phyloP scores from a whole-genome alignment of 1,139 yeast species.

The Pneumocystis sp. region DNA sequence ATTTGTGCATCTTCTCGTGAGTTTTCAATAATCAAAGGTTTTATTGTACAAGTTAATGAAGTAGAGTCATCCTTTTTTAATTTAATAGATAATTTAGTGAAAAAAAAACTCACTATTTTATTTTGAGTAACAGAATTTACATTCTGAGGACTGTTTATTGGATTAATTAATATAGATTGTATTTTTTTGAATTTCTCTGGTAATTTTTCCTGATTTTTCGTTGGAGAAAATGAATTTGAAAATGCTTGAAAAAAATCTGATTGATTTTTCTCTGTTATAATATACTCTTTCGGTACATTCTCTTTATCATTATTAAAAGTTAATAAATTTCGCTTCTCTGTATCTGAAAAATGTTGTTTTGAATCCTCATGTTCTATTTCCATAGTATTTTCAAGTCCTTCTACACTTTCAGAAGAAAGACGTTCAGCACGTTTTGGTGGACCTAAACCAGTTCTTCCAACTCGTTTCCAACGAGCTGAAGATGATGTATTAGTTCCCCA shows the following conservation, averaged over 20 bases:
- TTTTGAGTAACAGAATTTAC: not conserved
- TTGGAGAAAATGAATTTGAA: not conserved
- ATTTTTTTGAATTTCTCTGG: not conserved
- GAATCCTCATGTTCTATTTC: not conserved
- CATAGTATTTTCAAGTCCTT: not conserved
- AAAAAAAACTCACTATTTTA: not conserved
- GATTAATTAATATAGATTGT: not conserved
- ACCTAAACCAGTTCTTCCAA: slow-evolving; percentile 11
- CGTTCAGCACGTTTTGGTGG: slow-evolving; percentile 13
- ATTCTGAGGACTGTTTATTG: not conserved
- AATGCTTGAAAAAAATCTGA: not conserved
- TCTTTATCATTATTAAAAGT: slow-evolving; percentile 3
- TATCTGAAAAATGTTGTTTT: not conserved
- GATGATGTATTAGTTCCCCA: slow-evolving; percentile 3
- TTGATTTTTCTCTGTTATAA: not conserved
- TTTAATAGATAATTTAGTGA: not conserved
- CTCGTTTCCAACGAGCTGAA: slow-evolving; percentile 10
- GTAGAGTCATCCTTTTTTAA: not conserved
- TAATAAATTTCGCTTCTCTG: not conserved
- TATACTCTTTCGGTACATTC: slow-evolving; percentile 2
- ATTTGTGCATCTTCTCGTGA: not conserved
- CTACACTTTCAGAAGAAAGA: slow-evolving; percentile 6
- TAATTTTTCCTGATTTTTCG: not conserved
- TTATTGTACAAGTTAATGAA: not conserved
- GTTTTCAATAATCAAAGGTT: not conserved